phyloP scores from a whole-genome alignment of 139 green algal genomes.

The Tetradesmus lagerheimii region DNA sequence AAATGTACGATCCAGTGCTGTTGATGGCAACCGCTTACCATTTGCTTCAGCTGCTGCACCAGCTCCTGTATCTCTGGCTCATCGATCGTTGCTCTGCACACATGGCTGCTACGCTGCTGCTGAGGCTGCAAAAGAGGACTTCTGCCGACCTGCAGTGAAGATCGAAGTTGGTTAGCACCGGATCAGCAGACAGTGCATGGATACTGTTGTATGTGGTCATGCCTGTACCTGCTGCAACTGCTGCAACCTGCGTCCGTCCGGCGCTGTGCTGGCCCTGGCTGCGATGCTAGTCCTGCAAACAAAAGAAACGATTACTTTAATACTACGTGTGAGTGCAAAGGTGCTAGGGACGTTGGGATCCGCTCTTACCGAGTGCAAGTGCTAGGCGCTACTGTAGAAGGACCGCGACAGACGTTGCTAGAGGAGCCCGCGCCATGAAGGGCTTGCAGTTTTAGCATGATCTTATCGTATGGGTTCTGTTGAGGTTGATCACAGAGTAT shows the following conservation, averaged over 20 bases:
- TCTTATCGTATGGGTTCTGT: neutral
- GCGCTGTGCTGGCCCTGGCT: neutral
- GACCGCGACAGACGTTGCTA: neutral
- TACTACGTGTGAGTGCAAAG: neutral
- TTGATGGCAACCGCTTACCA: conserved; percentile 17
- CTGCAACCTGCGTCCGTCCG: neutral
- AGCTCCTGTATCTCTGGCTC: conserved; percentile 53
- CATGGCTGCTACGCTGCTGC: conserved; percentile 17
- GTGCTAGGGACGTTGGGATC: neutral
- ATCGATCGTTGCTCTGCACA: conserved; percentile 54
- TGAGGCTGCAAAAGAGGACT: neutral
- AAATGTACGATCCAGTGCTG: too few species aligned
- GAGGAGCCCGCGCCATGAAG: neutral
- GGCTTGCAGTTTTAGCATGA: neutral
- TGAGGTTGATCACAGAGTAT: neutral
- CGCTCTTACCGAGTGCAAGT: neutral
- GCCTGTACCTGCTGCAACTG: neutral
- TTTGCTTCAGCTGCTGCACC: conserved; percentile 45
- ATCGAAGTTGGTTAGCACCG: neutral
- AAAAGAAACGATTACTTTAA: neutral
- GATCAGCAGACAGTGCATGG: neutral
- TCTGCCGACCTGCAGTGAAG: neutral
- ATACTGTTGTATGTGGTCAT: neutral
- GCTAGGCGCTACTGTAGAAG: neutral
- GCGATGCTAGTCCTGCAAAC: neutral